phyloP scores from a whole-genome alignment of 2,329 filamentous ascomycete species.

The Calycina marina region DNA sequence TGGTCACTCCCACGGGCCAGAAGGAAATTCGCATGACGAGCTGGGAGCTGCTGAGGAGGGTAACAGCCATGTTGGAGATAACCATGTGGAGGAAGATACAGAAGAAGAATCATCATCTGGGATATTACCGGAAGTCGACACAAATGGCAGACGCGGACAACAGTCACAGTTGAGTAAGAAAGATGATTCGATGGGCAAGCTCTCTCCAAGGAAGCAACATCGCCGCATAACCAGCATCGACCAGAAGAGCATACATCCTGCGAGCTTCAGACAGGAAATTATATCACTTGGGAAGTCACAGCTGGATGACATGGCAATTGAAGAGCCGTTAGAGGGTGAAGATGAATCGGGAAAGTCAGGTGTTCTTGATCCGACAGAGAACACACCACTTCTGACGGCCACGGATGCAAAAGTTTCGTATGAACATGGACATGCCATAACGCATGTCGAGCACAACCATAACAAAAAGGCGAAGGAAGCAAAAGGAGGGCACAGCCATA shows the following conservation, averaged over 20 bases:
- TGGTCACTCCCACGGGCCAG: slow-evolving; percentile 61
- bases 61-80: slow-evolving; percentile 19
- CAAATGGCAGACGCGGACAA: slow-evolving; percentile 26
- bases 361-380: slow-evolving; percentile 23
- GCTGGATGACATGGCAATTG: slow-evolving; percentile 41
- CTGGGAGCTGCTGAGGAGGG: slow-evolving; percentile 19
- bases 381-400: slow-evolving; percentile 13
- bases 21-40: slow-evolving; percentile 27
- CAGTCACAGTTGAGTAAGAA: slow-evolving; percentile 17
- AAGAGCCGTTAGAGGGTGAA: slow-evolving; percentile 31
- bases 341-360: slow-evolving; percentile 10
- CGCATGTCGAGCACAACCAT: slow-evolving; percentile 67
- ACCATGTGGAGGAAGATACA: slow-evolving; percentile 29
- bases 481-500: slow-evolving; percentile 56
- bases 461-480: slow-evolving; percentile 51
- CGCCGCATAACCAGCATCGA: slow-evolving; percentile 48
- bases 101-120: slow-evolving; percentile 44
- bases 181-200: slow-evolving; percentile 15
- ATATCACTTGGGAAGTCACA: slow-evolving; percentile 64
- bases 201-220: slow-evolving; percentile 12
- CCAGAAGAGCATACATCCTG: slow-evolving; percentile 71
- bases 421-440: slow-evolving; percentile 13
- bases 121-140: slow-evolving; percentile 46
- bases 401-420: slow-evolving; percentile 11
- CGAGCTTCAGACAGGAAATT: slow-evolving; percentile 82